Evolutionary conservation across 345 rosid genomes (phyloP).

Genomic region (Hibiscus syriacus): DNA sequence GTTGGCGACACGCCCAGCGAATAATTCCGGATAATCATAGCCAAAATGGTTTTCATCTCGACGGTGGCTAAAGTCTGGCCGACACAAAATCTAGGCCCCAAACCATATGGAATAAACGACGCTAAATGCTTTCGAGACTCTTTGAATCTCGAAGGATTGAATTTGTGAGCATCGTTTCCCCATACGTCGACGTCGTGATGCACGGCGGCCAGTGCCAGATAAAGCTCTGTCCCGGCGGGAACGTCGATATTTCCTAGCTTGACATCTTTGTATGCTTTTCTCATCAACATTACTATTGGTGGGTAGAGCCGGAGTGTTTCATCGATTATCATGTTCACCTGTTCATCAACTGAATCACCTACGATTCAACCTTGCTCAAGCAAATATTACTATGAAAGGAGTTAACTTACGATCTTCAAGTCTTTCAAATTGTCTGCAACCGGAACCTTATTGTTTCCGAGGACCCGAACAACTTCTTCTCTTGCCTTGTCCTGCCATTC

Average conservation of each 20-base stretch:
- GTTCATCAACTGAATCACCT: no score
- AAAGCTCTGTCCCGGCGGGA: slow-evolving; percentile 57
- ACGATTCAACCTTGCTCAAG: no score
- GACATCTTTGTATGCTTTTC: slow-evolving; percentile 33
- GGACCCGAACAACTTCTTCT: slow-evolving; percentile 52
- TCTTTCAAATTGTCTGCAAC: slow-evolving; percentile 36
- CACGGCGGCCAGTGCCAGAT: slow-evolving; percentile 34
- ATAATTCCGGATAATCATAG: slow-evolving; percentile 42
- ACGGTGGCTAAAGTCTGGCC: slow-evolving; percentile 48
- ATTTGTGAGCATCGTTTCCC: slow-evolving; percentile 62
- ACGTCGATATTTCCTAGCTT: slow-evolving; percentile 53
- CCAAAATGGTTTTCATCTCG: slow-evolving; percentile 52
- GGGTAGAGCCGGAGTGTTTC: slow-evolving; percentile 80
- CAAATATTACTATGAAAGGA: background rate
- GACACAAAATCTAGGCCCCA: slow-evolving; percentile 52
- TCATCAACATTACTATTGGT: slow-evolving; percentile 46
- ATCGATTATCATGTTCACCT: slow-evolving; percentile 58
- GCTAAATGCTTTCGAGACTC: slow-evolving; percentile 44
- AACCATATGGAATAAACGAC: slow-evolving; percentile 47
- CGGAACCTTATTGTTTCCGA: slow-evolving; percentile 26
- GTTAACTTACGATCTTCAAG: slow-evolving; percentile 54
- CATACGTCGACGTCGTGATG: slow-evolving; percentile 62
- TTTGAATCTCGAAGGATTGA: slow-evolving; percentile 55
- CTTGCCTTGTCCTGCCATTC: slow-evolving; percentile 82
- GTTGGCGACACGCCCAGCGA: slow-evolving; percentile 42